phyloP scores from a whole-genome alignment of 2,329 filamentous ascomycete genomes.

The Hypoxylon sp. region DNA sequence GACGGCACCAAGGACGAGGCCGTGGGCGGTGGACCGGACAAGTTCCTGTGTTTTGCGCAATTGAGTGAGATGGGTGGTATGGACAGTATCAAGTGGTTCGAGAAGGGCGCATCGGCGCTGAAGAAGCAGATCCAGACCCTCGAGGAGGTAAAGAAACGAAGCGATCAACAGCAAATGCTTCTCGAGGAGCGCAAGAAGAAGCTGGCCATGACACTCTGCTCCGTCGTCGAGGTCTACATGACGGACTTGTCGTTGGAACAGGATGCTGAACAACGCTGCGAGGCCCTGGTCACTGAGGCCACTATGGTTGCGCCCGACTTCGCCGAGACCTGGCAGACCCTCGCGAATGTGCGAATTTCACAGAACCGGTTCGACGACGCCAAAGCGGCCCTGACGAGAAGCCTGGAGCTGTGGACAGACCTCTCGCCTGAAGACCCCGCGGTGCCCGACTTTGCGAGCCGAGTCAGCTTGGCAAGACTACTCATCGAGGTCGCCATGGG shows the following conservation, averaged over 20 bases:
- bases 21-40: constrained; percentile 84
- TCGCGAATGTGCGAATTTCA: constrained; percentile 92
- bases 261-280: constrained; percentile 88
- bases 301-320: constrained; percentile 81
- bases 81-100: constrained; percentile 72
- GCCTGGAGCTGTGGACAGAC: constrained; percentile 84
- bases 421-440: constrained; percentile 73
- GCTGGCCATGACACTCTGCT: constrained; percentile 90
- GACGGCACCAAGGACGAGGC: constrained; percentile 75
- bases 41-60: constrained; percentile 94
- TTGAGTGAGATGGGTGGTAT: constrained; percentile 75
- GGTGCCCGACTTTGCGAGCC: constrained; percentile 85
- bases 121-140: constrained; percentile 73
- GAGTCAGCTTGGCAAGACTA: constrained; percentile 83
- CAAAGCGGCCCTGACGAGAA: constrained; percentile 76
- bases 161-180: constrained; percentile 47
- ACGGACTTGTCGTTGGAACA: constrained; percentile 94
- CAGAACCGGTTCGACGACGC: constrained; percentile 84
- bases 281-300: constrained; percentile 88
- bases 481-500: constrained; percentile 92
- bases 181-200: constrained; percentile 77
- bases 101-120: constrained; percentile 75
- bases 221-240: constrained; percentile 97
- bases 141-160: constrained; percentile 53
- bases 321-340: constrained; percentile 91